phyloP scores from a whole-genome alignment of 352 stramenopile species.

The Phytophthora niederhauseri region DNA sequence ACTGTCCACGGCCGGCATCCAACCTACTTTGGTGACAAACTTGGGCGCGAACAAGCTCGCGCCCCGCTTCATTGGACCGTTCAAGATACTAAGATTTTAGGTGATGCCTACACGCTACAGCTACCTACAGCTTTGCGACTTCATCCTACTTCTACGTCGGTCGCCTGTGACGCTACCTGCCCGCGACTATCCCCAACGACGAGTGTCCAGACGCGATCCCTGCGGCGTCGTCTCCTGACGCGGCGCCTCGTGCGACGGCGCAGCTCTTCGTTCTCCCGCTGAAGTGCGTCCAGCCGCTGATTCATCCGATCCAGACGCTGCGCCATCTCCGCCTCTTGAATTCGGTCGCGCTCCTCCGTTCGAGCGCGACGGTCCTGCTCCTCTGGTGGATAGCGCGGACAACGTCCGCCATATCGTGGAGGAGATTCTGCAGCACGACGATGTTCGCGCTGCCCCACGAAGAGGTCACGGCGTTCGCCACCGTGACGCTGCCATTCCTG shows the following conservation, averaged over 20 bases:
- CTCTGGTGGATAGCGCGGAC: constrained; percentile 2
- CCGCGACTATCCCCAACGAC: not conserved
- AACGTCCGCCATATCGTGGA: not conserved
- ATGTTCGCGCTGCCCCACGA: not conserved
- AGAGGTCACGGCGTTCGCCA: not conserved
- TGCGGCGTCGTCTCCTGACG: not conserved
- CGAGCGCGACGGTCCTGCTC: not conserved
- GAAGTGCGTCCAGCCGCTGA: too few species aligned
- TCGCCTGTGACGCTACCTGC: constrained; percentile 15
- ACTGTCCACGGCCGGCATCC: constrained; percentile 19
- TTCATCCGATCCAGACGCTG: too few species aligned
- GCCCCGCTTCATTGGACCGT: constrained; percentile 18
- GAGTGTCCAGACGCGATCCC: not conserved
- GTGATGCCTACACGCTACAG: constrained; percentile 25
- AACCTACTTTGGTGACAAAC: constrained; percentile 5
- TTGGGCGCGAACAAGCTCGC: constrained; percentile 15
- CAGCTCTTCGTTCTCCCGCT: not conserved
- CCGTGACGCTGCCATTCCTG: not conserved
- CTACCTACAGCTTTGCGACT: constrained; percentile 19
- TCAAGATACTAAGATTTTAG: not conserved
- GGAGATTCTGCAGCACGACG: not conserved
- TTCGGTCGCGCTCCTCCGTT: not conserved
- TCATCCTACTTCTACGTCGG: constrained; percentile 28
- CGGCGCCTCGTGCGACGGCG: too few species aligned
- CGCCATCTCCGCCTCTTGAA: not conserved